Conservation (phyloP, 306 rosid genomes). For the Begonia masoniana region DNA sequence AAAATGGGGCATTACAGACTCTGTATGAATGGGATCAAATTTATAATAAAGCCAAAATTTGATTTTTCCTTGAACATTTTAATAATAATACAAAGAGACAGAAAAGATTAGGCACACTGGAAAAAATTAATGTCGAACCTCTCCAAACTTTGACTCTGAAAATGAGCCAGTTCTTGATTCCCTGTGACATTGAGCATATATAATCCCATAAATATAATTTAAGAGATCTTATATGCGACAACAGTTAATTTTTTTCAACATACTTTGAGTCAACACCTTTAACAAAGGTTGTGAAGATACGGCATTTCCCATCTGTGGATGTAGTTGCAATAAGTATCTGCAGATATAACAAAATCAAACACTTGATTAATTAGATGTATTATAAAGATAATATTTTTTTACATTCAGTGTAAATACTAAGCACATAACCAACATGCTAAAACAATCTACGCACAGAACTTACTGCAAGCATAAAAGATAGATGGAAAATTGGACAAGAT, state of each 20-base stretch:
- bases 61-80: not conserved
- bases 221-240: not conserved
- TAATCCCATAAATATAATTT: conserved; percentile 6
- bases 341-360: conserved; percentile 9
- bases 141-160: conserved; percentile 85
- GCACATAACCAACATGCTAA: no score
- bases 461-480: no score
- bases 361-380: conserved; percentile 2
- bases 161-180: conserved; percentile 55
- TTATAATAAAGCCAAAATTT: no score
- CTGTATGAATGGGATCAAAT: no score
- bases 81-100: not conserved
- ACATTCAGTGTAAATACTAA: no score
- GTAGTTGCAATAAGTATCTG: conserved; percentile 94
- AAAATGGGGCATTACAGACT: no score
- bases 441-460: no score
- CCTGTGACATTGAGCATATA: conserved; percentile 48
- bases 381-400: no score
- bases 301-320: conserved; percentile 93
- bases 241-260: conserved; percentile 17
- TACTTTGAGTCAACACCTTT: conserved; percentile 91
- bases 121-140: conserved; percentile 33
- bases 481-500: no score
- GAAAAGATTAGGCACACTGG: no score
- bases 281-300: conserved; percentile 78